These are phyloP conservation scores for Solanum clarkiae DNA, from an alignment of 257 asterid species.

Conservation along the genomic window DNA sequence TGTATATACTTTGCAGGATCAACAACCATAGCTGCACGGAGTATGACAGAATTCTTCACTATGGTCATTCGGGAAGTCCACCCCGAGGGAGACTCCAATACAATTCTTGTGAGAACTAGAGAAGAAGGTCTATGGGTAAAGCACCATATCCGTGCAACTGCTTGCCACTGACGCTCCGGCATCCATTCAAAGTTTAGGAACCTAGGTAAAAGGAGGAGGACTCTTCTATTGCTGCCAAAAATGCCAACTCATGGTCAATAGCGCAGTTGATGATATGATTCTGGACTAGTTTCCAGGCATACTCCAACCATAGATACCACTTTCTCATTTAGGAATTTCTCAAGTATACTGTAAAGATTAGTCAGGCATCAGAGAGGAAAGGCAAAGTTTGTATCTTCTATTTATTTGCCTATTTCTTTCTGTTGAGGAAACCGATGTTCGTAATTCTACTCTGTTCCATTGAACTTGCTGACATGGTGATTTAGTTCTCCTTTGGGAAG, in stretches of 20 bases:
- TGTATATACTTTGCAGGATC: not conserved
- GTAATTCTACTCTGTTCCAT: not conserved
- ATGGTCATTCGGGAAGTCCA: not conserved
- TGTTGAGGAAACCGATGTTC: not conserved
- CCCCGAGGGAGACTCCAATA: not conserved
- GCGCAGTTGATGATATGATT: not conserved
- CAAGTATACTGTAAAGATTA: not conserved
- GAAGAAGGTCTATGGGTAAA: not conserved
- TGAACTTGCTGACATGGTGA: not conserved
- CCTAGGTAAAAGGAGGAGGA: not conserved
- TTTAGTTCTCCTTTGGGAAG: not conserved
- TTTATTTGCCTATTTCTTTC: not conserved
- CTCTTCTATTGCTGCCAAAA: not conserved
- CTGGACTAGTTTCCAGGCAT: not conserved
- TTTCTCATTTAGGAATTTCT: not conserved
- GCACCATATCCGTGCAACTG: not conserved
- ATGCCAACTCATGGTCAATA: not conserved
- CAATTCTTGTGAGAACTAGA: not conserved
- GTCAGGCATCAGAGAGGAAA: not conserved
- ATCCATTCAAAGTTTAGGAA: not conserved
- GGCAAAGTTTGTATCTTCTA: not conserved
- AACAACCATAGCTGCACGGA: constrained; percentile 1
- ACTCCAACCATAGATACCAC: not conserved
- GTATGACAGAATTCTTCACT: not conserved
- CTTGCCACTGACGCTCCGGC: not conserved